Evolutionary conservation across 1,284 basidiomycete genomes (phyloP), one percentile per base, ranked within the genome.

Genomic region (Farysia itapuensis): DNA sequence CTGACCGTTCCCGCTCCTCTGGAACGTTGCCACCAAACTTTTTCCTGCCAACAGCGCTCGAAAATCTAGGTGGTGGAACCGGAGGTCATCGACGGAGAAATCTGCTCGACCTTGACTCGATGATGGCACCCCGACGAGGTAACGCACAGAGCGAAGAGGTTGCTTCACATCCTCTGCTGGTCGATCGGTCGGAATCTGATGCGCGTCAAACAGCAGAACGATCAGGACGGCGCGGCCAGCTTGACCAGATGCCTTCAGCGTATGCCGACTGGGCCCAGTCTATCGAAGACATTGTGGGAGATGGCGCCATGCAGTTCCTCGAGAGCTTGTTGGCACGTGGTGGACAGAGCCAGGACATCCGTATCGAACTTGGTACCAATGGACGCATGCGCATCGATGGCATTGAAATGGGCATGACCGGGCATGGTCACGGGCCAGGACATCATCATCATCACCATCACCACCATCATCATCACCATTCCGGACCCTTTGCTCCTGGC

Each of bases 261-360:
- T 49, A 46, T 16, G 31, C 58, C 4, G 51, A 59, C 35, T 64
- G 63, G 58, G 44, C 90, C 19, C 86, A 89, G 41, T 86, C 85
- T 19, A 84, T 95, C 28, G 87, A 92, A 64, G 85, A 87, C 39
- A 82, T 90, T 39, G 85, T 92, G 41, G 89, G 88, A 1, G 85
- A 84, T 13, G 86, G 88, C 20, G 87, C 89, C 12, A 81, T 88
- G 19, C 89, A 91, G 67, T 80, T 93, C 43, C 84, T 94, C 63
- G 88, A 93, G 57, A 86, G 88, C 50, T 81, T 92, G 32, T 69
- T 77, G 34, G 66, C 67, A 39, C 84, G 70, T n/a, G 59, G 49
- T 35, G 61, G 61, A 30, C 50, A 45, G 15, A 59, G 45, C 26
- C 43, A 57, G 12, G 49, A 51, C 41, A 66, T 73, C 44, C 70